Evolutionary conservation across 1,139 yeast genomes (phyloP), one percentile per base, ranked within the genome.

Genomic region (Schwanniomyces etchellsii): DNA sequence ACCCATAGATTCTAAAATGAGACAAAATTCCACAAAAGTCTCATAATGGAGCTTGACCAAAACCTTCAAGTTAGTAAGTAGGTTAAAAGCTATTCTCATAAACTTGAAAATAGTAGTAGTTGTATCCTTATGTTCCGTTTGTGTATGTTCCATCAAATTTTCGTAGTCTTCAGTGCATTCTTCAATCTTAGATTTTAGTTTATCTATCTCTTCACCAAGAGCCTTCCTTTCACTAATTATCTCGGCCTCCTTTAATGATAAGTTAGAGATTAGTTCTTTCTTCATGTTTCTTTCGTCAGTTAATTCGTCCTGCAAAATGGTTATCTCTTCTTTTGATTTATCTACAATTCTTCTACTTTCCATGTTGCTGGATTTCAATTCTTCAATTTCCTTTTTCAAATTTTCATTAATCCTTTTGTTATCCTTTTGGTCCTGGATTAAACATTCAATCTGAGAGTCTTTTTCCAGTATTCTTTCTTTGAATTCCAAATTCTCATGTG

Each of bases 1-100:
- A 1, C 97, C 97, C 68, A 88, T 77, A 2, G 83, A 70, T 46
- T 85, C 95, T 32, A 89, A 60, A 2, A 83, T 60, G 31, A 71
- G 62, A 43, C 84, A 77, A 31, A 74, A 66, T 24, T 79, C 71
- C 14, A 57, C 38, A 33, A 67, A 57, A 30, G 48, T 55, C 7
- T 52, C 52, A 38, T 48, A 57, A 29, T 51, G 48, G 14, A 40
- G 37, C 4, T 43, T 44, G 3, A 50, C 35, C 4, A 62, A 45
- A 14, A 32, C 32, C 27, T 44, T 47, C 2, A 60, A 31, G 23
- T 43, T 45, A 5, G 27, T 23, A 24, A 57, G 41, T 18, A 64
- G 44, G 3, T 35, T 36, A 5, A 35, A 34, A 1, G 60, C 44
- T 0, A 55, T 38, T 2, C 34, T 31, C 31, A 53, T 57, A 26